Conservation (phyloP, 768 basidiomycete species). For the Coprinopsis strossmayeri region DNA sequence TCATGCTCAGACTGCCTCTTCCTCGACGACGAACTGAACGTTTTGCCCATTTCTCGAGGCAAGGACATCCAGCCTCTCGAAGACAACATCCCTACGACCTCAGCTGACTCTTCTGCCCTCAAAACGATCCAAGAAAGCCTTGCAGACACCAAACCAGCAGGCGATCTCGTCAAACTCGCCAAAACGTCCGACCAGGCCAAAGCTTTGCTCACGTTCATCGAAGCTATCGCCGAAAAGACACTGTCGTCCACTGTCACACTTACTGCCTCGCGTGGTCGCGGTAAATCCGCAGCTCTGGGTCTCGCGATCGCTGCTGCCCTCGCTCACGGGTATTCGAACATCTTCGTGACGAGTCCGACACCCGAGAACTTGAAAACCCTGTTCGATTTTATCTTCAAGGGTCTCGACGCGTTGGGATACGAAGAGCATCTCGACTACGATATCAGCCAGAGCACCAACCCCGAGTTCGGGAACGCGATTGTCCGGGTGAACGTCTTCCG, state of each 20-base stretch:
- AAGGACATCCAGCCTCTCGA: constrained; percentile 81
- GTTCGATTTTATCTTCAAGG: constrained; percentile 98
- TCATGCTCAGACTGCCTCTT: constrained; percentile 90
- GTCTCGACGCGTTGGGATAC: constrained; percentile 88
- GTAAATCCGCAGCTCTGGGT: constrained; percentile 96
- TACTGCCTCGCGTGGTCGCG: constrained; percentile 91
- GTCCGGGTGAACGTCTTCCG: constrained; percentile 93
- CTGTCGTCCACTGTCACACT: constrained; percentile 92
- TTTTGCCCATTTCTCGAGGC: constrained; percentile 89
- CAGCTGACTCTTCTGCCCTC: constrained; percentile 37
- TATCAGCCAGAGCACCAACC: constrained; percentile 90
- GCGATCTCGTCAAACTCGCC: constrained; percentile 83
- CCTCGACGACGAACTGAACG: constrained; percentile 96
- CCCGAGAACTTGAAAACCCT: constrained; percentile 97
- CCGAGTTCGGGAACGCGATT: constrained; percentile 91
- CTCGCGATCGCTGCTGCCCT: constrained; percentile 90
- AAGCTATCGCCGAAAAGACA: constrained; percentile 90
- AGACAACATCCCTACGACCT: constrained; percentile 14
- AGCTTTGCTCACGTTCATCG: constrained; percentile 90
- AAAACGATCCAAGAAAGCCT: constrained; percentile 73
- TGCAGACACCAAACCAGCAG: constrained; percentile 78
- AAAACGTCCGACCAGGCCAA: constrained; percentile 94
- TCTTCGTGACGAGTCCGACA: constrained; percentile 95
- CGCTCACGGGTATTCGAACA: constrained; percentile 92
- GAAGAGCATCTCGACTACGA: constrained; percentile 99